Evolutionary conservation across 768 basidiomycete species (phyloP).

Genomic region (Fomitopsis serialis): DNA sequence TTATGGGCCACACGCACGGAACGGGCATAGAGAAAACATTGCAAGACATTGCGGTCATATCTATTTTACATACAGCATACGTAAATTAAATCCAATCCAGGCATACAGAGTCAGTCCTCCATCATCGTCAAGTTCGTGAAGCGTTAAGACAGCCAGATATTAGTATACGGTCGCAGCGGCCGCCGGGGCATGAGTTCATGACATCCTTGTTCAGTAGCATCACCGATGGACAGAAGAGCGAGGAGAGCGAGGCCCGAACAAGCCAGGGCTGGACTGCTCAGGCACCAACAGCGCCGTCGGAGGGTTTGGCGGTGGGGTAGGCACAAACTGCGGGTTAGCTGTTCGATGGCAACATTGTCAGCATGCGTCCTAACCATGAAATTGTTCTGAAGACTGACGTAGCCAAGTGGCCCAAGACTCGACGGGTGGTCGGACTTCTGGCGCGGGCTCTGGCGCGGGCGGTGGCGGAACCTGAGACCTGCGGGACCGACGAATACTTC

Average conservation of each 20-base stretch:
- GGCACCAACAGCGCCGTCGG: conserved; percentile 60
- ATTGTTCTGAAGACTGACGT: conserved; percentile 24
- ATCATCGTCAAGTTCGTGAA: no score
- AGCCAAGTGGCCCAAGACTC: conserved; percentile 39
- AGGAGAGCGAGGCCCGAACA: conserved; percentile 78
- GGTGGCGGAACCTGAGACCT: conserved; percentile 7
- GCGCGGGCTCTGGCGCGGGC: conserved; percentile 15
- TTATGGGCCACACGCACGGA: no score
- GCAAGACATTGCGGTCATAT: no score
- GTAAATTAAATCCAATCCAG: no score
- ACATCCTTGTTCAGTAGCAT: not conserved
- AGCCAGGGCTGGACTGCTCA: conserved; percentile 50
- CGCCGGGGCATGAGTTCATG: no score
- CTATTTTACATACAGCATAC: no score
- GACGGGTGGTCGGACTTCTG: conserved; percentile 17
- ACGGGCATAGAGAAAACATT: no score
- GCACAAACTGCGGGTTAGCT: conserved; percentile 27
- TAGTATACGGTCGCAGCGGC: no score
- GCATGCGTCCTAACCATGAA: not conserved
- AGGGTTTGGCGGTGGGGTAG: conserved; percentile 49
- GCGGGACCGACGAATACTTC: conserved; percentile 14
- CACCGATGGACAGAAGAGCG: conserved; percentile 20
- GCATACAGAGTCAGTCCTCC: no score
- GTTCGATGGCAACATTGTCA: not conserved
- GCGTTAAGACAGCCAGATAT: no score